Percentiles rank a stretch among this genome's conserved stretches.
phyloP scores from a whole-genome alignment of 768 basidiomycete genomes.

The Leccinum disarticulatum region DNA sequence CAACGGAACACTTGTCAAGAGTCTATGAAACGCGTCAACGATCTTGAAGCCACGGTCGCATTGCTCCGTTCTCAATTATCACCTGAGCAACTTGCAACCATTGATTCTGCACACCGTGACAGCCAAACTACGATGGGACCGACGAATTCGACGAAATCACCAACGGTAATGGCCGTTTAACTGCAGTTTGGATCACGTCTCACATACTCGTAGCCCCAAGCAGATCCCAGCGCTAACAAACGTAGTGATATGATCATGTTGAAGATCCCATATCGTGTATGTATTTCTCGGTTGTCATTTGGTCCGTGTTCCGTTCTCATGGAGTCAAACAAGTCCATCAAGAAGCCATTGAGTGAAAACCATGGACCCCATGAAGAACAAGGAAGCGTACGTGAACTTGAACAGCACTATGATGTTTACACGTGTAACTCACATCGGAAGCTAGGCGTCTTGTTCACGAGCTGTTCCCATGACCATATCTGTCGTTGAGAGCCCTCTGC shows the following conservation, averaged over 20 bases:
- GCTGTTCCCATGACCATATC: not conserved
- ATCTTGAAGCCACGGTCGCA: constrained; percentile 19
- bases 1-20: constrained; percentile 15
- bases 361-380: not conserved
- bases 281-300: not conserved
- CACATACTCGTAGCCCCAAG: constrained; percentile 8
- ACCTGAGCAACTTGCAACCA: constrained; percentile 20
- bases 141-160: not conserved
- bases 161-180: constrained; percentile 10
- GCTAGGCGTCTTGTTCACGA: constrained; percentile 1
- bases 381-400: constrained; percentile 18
- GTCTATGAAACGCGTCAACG: constrained; percentile 10
- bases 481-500: constrained; percentile 1
- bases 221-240: constrained; percentile 10
- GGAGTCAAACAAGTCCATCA: constrained; percentile 8
- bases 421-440: not conserved
- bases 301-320: constrained; percentile 2
- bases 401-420: not conserved
- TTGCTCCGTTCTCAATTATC: constrained; percentile 20
- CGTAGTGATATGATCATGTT: constrained; percentile 23
- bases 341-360: constrained; percentile 7
- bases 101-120: constrained; percentile 5
- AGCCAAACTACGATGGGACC: not conserved
- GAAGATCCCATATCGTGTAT: constrained; percentile 25
- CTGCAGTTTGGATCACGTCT: constrained; percentile 1